phyloP scores from a whole-genome alignment of 1,139 yeast genomes.

The Yamadazyma taylorii region DNA sequence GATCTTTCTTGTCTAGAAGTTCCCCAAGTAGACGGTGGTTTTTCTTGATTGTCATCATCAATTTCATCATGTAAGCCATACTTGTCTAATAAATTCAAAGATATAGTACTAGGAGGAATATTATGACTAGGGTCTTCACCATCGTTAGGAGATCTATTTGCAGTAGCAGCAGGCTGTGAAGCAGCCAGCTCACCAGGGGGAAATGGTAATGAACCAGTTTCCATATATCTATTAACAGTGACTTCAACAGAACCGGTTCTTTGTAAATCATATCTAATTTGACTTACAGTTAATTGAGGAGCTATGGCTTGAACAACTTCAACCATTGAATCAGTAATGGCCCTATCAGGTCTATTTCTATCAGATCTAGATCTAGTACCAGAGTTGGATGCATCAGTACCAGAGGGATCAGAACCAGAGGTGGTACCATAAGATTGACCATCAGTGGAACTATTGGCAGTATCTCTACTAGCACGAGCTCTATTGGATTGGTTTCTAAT shows the following conservation, averaged over 20 bases:
- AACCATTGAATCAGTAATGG: constrained; percentile 77
- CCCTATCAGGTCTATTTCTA: constrained; percentile 46
- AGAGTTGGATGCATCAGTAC: too few relatives aligned
- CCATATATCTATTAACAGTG: constrained; percentile 71
- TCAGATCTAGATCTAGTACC: constrained; percentile 5
- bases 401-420: too few relatives aligned
- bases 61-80: constrained; percentile 26
- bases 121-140: constrained; percentile 9
- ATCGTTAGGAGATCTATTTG: too few relatives aligned
- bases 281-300: constrained; percentile 69
- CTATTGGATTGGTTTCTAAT: constrained; percentile 10
- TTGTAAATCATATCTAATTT: constrained; percentile 63
- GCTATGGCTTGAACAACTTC: constrained; percentile 84
- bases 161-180: constrained; percentile 9
- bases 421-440: too few relatives aligned
- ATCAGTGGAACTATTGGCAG: constrained; percentile 5
- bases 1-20: constrained; percentile 20
- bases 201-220: constrained; percentile 62
- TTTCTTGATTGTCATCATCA: constrained; percentile 3
- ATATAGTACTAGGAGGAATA: constrained; percentile 15
- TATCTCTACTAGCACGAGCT: constrained; percentile 8
- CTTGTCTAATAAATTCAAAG: constrained; percentile 39
- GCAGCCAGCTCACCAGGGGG: constrained; percentile 52
- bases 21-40: constrained; percentile 18
- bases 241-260: constrained; percentile 77